These are phyloP conservation scores for Lyophyllum shimeji DNA, from an alignment of 768 basidiomycete species.

Conservation along the genomic window DNA sequence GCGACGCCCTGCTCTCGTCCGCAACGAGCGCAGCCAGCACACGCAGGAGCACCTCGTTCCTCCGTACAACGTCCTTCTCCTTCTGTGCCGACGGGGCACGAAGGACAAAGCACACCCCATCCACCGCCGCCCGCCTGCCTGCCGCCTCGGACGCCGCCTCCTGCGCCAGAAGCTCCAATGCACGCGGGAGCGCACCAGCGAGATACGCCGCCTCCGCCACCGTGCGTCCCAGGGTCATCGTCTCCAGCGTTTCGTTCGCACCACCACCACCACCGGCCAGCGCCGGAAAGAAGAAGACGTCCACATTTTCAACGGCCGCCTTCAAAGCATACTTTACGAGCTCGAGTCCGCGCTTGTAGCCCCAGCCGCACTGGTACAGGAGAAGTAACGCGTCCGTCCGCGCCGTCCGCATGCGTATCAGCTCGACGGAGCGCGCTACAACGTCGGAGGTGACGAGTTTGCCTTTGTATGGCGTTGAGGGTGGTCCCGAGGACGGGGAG, in stretches of 20 bases:
- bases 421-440: neutral
- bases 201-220: neutral
- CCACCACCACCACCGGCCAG: too few relatives aligned
- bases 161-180: neutral
- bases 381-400: neutral
- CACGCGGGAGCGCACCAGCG: neutral
- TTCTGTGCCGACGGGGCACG: neutral
- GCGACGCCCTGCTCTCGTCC: neutral
- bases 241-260: neutral
- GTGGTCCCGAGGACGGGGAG: neutral
- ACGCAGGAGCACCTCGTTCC: neutral
- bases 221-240: too few relatives aligned
- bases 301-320: neutral
- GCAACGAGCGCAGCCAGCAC: neutral
- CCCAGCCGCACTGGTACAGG: neutral
- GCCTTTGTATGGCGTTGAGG: neutral
- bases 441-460: neutral
- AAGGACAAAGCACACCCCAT: neutral
- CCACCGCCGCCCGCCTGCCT: neutral
- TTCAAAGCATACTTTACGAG: neutral
- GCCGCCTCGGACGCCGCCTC: neutral
- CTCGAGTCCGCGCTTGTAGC: neutral
- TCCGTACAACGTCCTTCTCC: neutral
- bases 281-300: neutral
- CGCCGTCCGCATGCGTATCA: neutral